Percentiles rank a stretch among this genome's conserved stretches.
phyloP scores from a whole-genome alignment of 2,329 filamentous ascomycete species.

The Phialophora chinensis region DNA sequence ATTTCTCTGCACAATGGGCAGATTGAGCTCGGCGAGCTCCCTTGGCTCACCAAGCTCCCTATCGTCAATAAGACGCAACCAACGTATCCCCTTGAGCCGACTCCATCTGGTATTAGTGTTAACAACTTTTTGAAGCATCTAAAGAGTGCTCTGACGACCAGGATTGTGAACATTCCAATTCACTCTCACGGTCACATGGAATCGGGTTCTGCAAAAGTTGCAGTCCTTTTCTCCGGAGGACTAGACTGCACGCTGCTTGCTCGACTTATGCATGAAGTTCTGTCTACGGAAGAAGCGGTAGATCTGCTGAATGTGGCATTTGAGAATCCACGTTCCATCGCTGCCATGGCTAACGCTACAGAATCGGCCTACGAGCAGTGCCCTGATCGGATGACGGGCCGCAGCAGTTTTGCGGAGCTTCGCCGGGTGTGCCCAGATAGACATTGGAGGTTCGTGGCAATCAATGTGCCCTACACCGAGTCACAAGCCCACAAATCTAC shows the following conservation, averaged over 20 bases:
- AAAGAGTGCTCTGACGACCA: slow-evolving; percentile 32
- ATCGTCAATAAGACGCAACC: slow-evolving; percentile 24
- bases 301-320: slow-evolving; percentile 97
- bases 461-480: slow-evolving; percentile 83
- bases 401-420: slow-evolving; percentile 79
- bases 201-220: slow-evolving; percentile 57
- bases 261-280: slow-evolving; percentile 75
- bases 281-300: slow-evolving; percentile 72
- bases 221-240: slow-evolving; percentile 90
- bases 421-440: slow-evolving; percentile 70
- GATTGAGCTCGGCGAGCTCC: slow-evolving; percentile 20
- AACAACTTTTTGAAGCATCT: slow-evolving; percentile 22
- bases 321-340: slow-evolving; percentile 81
- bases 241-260: slow-evolving; percentile 91
- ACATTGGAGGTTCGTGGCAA: slow-evolving; percentile 77
- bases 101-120: slow-evolving; percentile 27
- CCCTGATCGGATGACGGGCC: slow-evolving; percentile 86
- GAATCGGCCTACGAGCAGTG: slow-evolving; percentile 75
- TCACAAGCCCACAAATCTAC: slow-evolving; percentile 70
- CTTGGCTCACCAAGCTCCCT: slow-evolving; percentile 18
- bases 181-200: slow-evolving; percentile 28
- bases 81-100: neutral
- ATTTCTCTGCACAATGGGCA: slow-evolving; percentile 46
- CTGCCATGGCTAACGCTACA: slow-evolving; percentile 52
- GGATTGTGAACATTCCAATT: slow-evolving; percentile 35